Conservation (phyloP, 495 filamentous ascomycete genomes). For the Arthonia radiata region DNA sequence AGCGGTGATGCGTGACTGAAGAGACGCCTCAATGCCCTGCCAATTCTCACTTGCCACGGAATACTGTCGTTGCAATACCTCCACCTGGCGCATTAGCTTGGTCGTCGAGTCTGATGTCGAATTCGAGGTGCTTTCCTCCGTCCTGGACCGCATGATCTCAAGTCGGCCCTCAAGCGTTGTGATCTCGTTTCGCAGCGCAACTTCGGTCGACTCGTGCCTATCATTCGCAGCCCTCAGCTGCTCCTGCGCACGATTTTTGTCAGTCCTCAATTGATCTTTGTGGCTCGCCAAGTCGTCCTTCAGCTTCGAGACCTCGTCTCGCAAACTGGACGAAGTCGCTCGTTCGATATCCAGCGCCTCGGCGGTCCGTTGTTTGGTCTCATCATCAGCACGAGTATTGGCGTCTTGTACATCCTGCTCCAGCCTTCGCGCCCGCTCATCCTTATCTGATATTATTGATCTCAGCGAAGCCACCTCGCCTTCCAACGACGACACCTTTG, state of each 20-base stretch:
- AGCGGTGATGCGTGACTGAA: constrained; percentile 43
- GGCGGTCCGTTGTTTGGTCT: constrained; percentile 37
- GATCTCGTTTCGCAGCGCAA: constrained; percentile 65
- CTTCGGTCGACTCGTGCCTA: constrained; percentile 41
- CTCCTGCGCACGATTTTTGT: constrained; percentile 50
- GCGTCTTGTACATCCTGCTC: constrained; percentile 46
- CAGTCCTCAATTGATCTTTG: constrained; percentile 43
- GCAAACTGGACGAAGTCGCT: too few relatives aligned
- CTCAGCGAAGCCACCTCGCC: constrained; percentile 44
- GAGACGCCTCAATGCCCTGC: constrained; percentile 75
- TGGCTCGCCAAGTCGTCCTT: constrained; percentile 49
- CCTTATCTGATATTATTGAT: constrained; percentile 39
- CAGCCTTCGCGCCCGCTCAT: constrained; percentile 39
- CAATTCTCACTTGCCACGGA: constrained; percentile 87
- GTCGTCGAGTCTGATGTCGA: constrained; percentile 61
- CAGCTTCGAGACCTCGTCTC: constrained; percentile 41
- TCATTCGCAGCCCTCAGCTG: constrained; percentile 40
- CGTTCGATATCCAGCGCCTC: constrained; percentile 49
- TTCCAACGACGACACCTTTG: constrained; percentile 34
- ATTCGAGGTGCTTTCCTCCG: constrained; percentile 59
- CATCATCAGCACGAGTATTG: constrained; percentile 36
- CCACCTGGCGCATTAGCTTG: constrained; percentile 77
- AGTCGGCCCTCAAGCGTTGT: constrained; percentile 64
- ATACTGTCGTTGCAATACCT: constrained; percentile 91
- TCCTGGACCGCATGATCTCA: constrained; percentile 59